Conservation (phyloP, 768 basidiomycete genomes). For the Rhizopogon vulgaris region DNA sequence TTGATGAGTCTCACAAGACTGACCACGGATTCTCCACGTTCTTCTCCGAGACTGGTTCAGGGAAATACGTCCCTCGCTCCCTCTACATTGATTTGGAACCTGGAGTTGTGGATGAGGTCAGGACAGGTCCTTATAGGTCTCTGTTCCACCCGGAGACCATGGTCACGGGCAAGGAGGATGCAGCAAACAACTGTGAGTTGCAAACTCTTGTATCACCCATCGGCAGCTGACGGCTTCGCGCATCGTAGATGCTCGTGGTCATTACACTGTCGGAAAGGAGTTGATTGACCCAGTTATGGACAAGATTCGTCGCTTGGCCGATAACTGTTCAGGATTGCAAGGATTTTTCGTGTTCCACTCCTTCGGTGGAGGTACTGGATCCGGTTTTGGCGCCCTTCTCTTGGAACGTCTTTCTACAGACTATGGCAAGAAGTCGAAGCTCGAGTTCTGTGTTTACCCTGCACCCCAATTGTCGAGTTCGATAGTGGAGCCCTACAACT, state of each 20-base stretch:
- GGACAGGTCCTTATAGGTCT: slow-evolving; percentile 83
- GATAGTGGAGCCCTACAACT: slow-evolving; percentile 99
- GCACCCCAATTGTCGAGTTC: slow-evolving; percentile 92
- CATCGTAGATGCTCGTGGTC: slow-evolving; percentile 85
- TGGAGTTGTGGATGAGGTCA: slow-evolving; percentile 92
- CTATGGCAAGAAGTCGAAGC: slow-evolving; percentile 98
- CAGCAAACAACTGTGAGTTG: slow-evolving; percentile 94
- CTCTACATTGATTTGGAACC: slow-evolving; percentile 96
- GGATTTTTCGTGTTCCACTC: slow-evolving; percentile 99
- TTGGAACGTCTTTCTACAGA: slow-evolving; percentile 96
- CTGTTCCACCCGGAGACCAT: slow-evolving; percentile 98
- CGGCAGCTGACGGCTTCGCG: slow-evolving; percentile 8
- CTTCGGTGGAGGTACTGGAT: slow-evolving; percentile 99
- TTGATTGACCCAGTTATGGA: slow-evolving; percentile 97
- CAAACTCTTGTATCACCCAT: neutral
- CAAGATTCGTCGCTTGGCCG: slow-evolving; percentile 91
- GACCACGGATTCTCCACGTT: slow-evolving; percentile 96
- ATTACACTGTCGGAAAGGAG: slow-evolving; percentile 99
- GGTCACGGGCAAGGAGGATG: slow-evolving; percentile 97
- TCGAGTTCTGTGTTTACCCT: slow-evolving; percentile 98
- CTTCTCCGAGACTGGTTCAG: slow-evolving; percentile 91
- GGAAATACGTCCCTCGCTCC: slow-evolving; percentile 94
- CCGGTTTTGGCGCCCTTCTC: slow-evolving; percentile 96
- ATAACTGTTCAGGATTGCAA: slow-evolving; percentile 97
- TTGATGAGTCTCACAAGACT: slow-evolving; percentile 51